Percentiles rank a stretch among this genome's conserved stretches.
Evolutionary conservation across 208 protist species (phyloP).

Genomic region (Acanthamoeba healyi): DNA sequence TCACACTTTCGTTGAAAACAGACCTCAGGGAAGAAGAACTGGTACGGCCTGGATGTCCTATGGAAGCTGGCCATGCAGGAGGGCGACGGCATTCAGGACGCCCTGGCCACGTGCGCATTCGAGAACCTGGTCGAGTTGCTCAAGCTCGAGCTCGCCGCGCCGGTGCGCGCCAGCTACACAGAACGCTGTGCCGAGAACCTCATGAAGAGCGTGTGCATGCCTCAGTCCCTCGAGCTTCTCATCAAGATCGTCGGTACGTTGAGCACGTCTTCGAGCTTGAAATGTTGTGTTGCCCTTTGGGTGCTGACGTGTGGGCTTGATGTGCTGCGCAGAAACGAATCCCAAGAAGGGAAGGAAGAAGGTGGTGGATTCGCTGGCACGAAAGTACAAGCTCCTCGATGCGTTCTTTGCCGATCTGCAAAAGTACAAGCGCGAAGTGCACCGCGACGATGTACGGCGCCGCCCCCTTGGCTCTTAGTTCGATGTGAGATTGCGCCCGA

Average conservation of each 20-base stretch:
- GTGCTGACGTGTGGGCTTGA: too few relatives aligned
- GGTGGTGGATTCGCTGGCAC: constrained; percentile 78
- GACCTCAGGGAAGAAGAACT: constrained; percentile 76
- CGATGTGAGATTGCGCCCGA: too few relatives aligned
- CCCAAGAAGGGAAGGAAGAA: constrained; percentile 78
- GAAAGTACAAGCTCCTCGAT: constrained; percentile 71
- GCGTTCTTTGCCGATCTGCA: constrained; percentile 68
- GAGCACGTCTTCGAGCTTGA: too few relatives aligned
- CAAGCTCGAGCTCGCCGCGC: constrained; percentile 64
- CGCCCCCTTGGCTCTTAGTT: not conserved
- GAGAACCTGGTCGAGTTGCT: constrained; percentile 73
- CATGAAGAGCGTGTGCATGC: constrained; percentile 64
- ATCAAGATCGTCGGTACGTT: constrained; percentile 78
- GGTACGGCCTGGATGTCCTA: constrained; percentile 80
- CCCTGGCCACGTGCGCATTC: constrained; percentile 62
- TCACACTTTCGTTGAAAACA: constrained; percentile 16
- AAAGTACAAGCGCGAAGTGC: constrained; percentile 65
- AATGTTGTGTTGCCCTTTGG: too few relatives aligned
- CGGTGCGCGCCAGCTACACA: constrained; percentile 63
- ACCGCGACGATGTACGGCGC: not conserved
- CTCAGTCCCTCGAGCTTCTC: constrained; percentile 79
- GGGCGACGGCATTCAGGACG: not conserved
- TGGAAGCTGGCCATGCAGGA: constrained; percentile 76
- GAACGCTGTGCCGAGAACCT: constrained; percentile 81
- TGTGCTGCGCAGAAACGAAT: constrained; percentile 48